Evolutionary conservation across 176 grass and related monocot genomes (phyloP).

Genomic region (Triticum turgidum): DNA sequence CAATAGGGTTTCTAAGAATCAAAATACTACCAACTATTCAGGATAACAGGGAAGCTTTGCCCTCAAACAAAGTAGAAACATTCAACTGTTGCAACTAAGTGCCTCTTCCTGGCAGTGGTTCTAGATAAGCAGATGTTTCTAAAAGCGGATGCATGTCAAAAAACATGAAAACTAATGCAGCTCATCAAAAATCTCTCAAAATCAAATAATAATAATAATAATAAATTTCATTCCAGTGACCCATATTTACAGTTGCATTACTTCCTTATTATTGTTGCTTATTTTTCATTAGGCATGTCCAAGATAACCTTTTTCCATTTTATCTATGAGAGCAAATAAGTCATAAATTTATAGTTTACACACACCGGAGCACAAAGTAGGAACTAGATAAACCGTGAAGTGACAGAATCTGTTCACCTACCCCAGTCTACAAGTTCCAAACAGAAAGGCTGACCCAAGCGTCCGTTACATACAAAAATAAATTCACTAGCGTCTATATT

Average conservation of each 20-base stretch:
- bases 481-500: not conserved
- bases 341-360: not conserved
- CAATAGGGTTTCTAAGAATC: not conserved
- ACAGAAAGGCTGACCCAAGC: not conserved
- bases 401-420: not conserved
- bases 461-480: not conserved
- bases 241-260: not conserved
- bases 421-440: not conserved
- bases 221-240: conserved; percentile 2
- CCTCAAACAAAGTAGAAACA: not conserved
- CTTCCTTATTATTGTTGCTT: not conserved
- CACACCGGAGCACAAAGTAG: not conserved
- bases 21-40: not conserved
- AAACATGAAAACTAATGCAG: not conserved
- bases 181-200: not conserved
- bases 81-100: not conserved
- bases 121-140: not conserved
- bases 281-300: not conserved
- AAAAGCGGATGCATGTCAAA: not conserved
- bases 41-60: not conserved
- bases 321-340: not conserved
- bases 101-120: not conserved
- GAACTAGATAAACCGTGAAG: not conserved
- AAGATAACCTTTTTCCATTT: not conserved
- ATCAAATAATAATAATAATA: conserved; percentile 1